phyloP scores from a whole-genome alignment of 116 monocot species.

The Phalaenopsis hybrid region DNA sequence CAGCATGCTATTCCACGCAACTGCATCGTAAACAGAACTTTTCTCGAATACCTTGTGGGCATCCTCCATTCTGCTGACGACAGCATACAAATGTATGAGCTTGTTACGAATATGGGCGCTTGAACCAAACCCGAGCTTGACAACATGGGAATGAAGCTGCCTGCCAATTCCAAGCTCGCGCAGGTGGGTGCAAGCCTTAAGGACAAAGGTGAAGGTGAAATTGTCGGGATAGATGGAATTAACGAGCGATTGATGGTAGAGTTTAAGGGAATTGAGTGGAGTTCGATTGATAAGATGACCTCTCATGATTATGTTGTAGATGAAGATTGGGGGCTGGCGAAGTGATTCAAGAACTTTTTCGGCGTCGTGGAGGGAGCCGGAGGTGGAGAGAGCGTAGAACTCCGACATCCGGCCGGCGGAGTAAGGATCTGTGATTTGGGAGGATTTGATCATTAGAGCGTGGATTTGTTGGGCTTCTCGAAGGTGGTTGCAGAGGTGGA shows the following conservation, averaged over 20 bases:
- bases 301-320: slow-evolving; percentile 45
- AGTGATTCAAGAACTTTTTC: slow-evolving; percentile 22
- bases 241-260: slow-evolving; percentile 26
- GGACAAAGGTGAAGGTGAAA: slow-evolving; percentile 57
- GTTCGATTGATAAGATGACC: slow-evolving; percentile 26
- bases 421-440: slow-evolving; percentile 35
- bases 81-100: slow-evolving; percentile 44
- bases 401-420: slow-evolving; percentile 48
- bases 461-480: slow-evolving; percentile 50
- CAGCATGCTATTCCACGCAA: slow-evolving; percentile 62
- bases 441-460: slow-evolving; percentile 46
- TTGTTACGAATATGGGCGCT: slow-evolving; percentile 32
- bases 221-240: slow-evolving; percentile 23
- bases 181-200: slow-evolving; percentile 43
- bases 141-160: slow-evolving; percentile 42
- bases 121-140: slow-evolving; percentile 21
- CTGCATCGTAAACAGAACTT: slow-evolving; percentile 25
- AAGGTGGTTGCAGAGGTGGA: slow-evolving; percentile 40
- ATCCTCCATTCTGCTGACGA: slow-evolving; percentile 15
- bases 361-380: slow-evolving; percentile 21
- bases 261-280: slow-evolving; percentile 24
- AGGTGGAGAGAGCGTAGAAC: slow-evolving; percentile 39
- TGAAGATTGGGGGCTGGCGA: slow-evolving; percentile 24
- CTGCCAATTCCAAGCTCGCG: slow-evolving; percentile 6
- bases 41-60: slow-evolving; percentile 62